Conservation (phyloP, 2,329 filamentous ascomycete species). For the Fusarium penzigii region DNA sequence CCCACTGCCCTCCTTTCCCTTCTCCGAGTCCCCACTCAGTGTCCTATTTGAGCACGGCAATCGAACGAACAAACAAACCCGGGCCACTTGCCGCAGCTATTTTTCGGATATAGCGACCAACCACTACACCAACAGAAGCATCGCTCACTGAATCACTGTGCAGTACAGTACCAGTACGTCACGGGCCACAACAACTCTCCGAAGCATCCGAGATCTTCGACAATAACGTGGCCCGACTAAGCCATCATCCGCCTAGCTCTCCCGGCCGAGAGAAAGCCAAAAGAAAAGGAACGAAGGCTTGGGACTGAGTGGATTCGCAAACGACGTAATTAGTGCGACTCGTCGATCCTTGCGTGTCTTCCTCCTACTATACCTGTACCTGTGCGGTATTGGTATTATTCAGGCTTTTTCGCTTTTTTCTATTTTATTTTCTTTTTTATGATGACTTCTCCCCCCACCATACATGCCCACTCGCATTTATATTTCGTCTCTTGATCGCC, state of each 20-base stretch:
- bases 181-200: constrained; percentile 10
- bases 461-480: not conserved
- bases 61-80: too few species aligned
- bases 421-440: not conserved
- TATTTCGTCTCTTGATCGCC: not conserved
- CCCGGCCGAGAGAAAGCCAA: constrained; percentile 10
- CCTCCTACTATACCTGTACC: too few species aligned
- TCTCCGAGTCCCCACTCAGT: too few species aligned
- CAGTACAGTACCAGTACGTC: not conserved
- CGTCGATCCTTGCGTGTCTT: constrained; percentile 7
- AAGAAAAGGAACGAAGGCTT: constrained; percentile 5
- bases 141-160: too few species aligned
- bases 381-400: too few species aligned
- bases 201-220: constrained; percentile 8
- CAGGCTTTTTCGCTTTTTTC: not conserved
- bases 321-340: constrained; percentile 6
- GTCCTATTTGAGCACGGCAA: too few species aligned
- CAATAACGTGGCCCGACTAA: not conserved
- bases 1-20: too few species aligned
- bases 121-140: too few species aligned
- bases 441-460: not conserved
- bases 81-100: too few species aligned
- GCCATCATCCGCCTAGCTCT: not conserved
- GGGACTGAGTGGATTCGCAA: constrained; percentile 2
- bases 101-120: too few species aligned